Evolutionary conservation across 768 basidiomycete species (phyloP).

Genomic region (Leccinum variicolor): DNA sequence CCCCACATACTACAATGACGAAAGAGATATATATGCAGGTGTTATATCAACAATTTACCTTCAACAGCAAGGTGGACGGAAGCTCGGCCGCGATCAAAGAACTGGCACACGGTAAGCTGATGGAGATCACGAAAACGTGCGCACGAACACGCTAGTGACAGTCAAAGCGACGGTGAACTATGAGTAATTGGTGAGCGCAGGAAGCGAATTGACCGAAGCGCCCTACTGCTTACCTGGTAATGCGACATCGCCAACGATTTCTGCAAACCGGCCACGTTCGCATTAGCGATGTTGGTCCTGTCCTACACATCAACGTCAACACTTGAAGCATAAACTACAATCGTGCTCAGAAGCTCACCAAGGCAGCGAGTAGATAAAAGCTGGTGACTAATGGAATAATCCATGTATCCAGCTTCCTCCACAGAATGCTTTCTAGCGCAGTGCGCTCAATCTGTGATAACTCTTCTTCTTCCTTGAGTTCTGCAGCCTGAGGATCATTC

Average conservation of each 20-base stretch:
- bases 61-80: constrained; percentile 58
- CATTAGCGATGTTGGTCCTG: constrained; percentile 51
- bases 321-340: background rate
- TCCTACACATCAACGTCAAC: constrained; percentile 25
- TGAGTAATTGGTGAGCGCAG: background rate
- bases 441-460: constrained; percentile 6
- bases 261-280: constrained; percentile 58
- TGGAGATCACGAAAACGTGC: background rate
- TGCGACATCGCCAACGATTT: constrained; percentile 38
- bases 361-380: constrained; percentile 48
- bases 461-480: background rate
- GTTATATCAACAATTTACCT: constrained; percentile 23
- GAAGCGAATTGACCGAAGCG: background rate
- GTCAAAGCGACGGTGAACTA: constrained; percentile 36
- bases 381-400: constrained; percentile 47
- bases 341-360: constrained; percentile 35
- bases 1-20: constrained; percentile 33
- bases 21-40: background rate
- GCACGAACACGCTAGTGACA: constrained; percentile 25
- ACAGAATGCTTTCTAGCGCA: constrained; percentile 37
- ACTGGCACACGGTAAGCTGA: constrained; percentile 10
- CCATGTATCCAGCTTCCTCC: constrained; percentile 48
- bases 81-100: constrained; percentile 56
- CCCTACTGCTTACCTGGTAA: constrained; percentile 20
- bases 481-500: background rate